Percentiles rank a stretch among this genome's conserved stretches.
Evolutionary conservation across 148 eudicot genomes (phyloP).

Genomic region (Diospyros kaki): DNA sequence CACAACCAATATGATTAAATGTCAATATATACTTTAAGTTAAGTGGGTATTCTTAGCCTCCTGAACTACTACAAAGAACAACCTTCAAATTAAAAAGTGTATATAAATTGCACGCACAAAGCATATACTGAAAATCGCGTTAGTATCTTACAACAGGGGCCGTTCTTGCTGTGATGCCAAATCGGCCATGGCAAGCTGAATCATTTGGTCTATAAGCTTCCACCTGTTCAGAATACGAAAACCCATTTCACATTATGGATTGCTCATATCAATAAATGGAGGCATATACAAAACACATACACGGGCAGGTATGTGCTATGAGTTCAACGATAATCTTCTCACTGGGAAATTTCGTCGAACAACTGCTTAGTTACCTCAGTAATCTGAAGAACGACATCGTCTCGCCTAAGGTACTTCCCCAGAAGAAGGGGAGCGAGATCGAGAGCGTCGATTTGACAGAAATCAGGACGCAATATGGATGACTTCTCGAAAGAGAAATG

Average conservation of each 20-base stretch:
- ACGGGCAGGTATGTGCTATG: not conserved
- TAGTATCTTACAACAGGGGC: conserved; percentile 71
- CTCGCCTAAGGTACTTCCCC: conserved; percentile 73
- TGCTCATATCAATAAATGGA: not conserved
- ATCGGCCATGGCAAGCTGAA: conserved; percentile 93
- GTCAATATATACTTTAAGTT: too few species aligned
- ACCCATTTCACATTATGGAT: not conserved
- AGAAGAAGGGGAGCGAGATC: conserved; percentile 95
- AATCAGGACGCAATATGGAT: conserved; percentile 40
- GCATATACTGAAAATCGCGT: not conserved
- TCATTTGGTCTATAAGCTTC: conserved; percentile 94
- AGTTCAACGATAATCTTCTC: not conserved
- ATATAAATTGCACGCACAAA: not conserved
- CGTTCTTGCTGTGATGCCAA: conserved; percentile 82
- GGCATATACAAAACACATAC: not conserved
- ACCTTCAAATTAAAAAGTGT: not conserved
- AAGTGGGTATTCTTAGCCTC: not conserved
- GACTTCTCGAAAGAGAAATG: conserved; percentile 14
- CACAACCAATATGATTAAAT: too few species aligned
- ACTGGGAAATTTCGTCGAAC: conserved; percentile 36
- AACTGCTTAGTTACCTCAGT: conserved; percentile 58
- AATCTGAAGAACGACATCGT: conserved; percentile 82
- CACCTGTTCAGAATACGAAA: conserved; percentile 42
- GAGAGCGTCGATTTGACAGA: conserved; percentile 75
- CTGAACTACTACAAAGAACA: not conserved